Evolutionary conservation across 2,329 filamentous ascomycete genomes (phyloP).

Genomic region (Dryadomyces quercivorus): DNA sequence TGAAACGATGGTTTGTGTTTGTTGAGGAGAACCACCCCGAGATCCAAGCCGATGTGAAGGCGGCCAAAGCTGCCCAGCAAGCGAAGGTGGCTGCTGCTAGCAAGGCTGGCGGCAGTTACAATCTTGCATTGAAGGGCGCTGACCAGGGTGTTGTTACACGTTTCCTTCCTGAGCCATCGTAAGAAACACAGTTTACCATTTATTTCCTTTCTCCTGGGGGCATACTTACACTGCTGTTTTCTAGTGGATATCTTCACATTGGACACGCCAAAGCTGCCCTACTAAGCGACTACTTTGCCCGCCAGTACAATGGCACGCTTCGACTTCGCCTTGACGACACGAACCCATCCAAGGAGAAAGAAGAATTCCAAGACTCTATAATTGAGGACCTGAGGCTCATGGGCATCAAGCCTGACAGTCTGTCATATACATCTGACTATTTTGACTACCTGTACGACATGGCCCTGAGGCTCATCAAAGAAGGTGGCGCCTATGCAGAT

Average conservation of each 20-base stretch:
- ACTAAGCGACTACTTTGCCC: slow-evolving; percentile 93
- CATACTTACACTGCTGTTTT: slow-evolving; percentile 11
- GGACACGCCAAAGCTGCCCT: slow-evolving; percentile 66
- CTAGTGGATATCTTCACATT: slow-evolving; percentile 73
- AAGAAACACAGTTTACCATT: slow-evolving; percentile 17
- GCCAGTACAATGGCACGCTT: slow-evolving; percentile 84
- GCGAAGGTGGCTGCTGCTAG: slow-evolving; percentile 56
- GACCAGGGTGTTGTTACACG: slow-evolving; percentile 83
- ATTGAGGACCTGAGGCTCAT: slow-evolving; percentile 83
- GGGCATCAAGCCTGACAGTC: slow-evolving; percentile 77
- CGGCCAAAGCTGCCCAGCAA: slow-evolving; percentile 54
- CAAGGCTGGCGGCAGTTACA: slow-evolving; percentile 77
- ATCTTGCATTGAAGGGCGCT: slow-evolving; percentile 72
- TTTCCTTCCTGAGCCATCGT: slow-evolving; percentile 90
- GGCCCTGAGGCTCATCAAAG: slow-evolving; percentile 71
- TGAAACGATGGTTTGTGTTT: slow-evolving; percentile 78
- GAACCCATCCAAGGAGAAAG: slow-evolving; percentile 93
- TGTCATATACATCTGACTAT: slow-evolving; percentile 90
- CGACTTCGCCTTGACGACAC: slow-evolving; percentile 94
- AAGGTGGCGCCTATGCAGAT: slow-evolving; percentile 85
- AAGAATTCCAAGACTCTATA: slow-evolving; percentile 91
- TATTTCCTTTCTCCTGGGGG: not conserved
- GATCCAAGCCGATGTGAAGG: slow-evolving; percentile 58
- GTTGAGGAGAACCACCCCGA: slow-evolving; percentile 73
- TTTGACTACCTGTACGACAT: slow-evolving; percentile 86